A percentile compares a stretch with the other conserved stretches of the same genome.
Evolutionary conservation across 805 yeast genomes (phyloP).

Genomic region (Kluyveromyces aestuarii): DNA sequence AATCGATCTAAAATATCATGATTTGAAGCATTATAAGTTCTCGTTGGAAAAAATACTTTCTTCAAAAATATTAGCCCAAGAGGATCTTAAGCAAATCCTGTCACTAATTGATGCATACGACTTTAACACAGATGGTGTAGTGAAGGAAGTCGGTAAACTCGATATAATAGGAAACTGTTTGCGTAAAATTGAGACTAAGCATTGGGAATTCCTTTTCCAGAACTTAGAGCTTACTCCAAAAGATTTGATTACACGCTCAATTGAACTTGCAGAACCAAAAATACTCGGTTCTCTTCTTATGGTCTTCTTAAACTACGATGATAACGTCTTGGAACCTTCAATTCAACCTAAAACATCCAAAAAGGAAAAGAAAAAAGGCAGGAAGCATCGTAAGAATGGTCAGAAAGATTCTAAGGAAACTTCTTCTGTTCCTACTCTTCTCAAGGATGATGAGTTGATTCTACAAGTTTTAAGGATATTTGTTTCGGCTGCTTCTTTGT

Average conservation of each 20-base stretch:
- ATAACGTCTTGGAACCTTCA: background rate
- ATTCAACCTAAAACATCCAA: background rate
- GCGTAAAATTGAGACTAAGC: slow-evolving; percentile 26
- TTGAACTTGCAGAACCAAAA: slow-evolving; percentile 24
- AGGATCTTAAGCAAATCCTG: slow-evolving; percentile 17
- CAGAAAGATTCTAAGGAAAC: background rate
- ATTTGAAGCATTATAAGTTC: slow-evolving; percentile 24
- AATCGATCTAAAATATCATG: slow-evolving; percentile 16
- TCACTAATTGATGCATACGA: slow-evolving; percentile 13
- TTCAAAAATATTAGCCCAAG: slow-evolving; percentile 15
- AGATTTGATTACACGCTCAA: slow-evolving; percentile 22
- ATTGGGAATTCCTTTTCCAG: slow-evolving; percentile 23
- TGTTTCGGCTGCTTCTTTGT: slow-evolving; percentile 22
- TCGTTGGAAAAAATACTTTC: slow-evolving; percentile 28
- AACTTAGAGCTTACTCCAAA: slow-evolving; percentile 23
- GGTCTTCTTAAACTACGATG: slow-evolving; percentile 27
- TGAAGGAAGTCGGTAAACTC: slow-evolving; percentile 12
- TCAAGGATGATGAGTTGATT: slow-evolving; percentile 25
- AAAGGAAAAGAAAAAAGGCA: background rate
- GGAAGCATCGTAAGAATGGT: slow-evolving; percentile 1
- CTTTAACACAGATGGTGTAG: slow-evolving; percentile 1
- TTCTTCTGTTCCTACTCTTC: slow-evolving; percentile 11
- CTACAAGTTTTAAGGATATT: slow-evolving; percentile 22
- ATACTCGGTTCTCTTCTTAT: slow-evolving; percentile 23
- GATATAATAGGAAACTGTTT: slow-evolving; percentile 28